Evolutionary conservation across 164 flowering plant genomes (phyloP), one percentile per base, ranked within the genome.

Genomic region (Dillenia suffruticosa): DNA sequence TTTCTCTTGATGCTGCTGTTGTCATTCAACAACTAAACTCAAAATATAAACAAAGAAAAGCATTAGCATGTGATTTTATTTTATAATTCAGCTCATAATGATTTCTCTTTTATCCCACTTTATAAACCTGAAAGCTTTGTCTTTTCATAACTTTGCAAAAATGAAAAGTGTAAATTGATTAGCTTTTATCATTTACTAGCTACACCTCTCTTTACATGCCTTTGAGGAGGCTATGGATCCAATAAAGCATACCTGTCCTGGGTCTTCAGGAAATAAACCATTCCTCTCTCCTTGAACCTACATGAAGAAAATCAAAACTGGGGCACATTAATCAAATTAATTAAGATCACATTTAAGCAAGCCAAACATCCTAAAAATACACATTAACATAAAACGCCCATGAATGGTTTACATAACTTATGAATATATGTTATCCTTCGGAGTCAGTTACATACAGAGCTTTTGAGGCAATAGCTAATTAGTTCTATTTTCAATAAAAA

Each of bases 221-320:
- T 66, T 71, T 50, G 26, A 53, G 46, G 62, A 62, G 70, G 64
- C 66, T 72, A 72, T 72, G 72, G 88, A 84, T 81, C 87, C 87
- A 77, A 82, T 79, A 79, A 81, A 81, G 79, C 76, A 62, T 80
- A 85, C 97, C 94, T 90, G 94, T 63, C 94, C 97, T 59, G 97
- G 90, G 83, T 90, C 92, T 63, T 90, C 90, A 67, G 94, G 90
- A 74, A 87, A 87, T 74, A 80, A 74, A 71, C 84, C 79, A 71
- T 73, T 82, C 74, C 79, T 83, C 65, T 86, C 94, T 44, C 87
- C 92, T 73, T 76, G 87, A 70, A 78, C 84, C 92, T 86, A 64
- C 44, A 46, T 45, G 46, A 26, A 24, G 51, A 10, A 2, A 15
- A 52, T 65, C 16, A 54, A 16, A 65, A 63, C 40, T 32, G 40